Percentiles rank a stretch among this genome's conserved stretches.
phyloP scores from a whole-genome alignment of 345 rosid genomes.

The Cardiospermum halicacabum region DNA sequence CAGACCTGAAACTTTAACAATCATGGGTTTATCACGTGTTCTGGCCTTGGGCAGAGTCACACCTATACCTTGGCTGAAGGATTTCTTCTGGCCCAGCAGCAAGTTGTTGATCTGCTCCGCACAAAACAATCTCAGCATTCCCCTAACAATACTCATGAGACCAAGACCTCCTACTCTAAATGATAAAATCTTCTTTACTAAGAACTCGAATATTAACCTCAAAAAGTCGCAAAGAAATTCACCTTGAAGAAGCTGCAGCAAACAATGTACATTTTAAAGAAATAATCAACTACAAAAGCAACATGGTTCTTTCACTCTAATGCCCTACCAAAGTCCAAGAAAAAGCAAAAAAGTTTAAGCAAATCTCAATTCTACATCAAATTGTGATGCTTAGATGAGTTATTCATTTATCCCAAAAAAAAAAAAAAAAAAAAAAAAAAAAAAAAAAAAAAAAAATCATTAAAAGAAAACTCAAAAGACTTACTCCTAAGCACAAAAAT shows the following conservation, averaged over 20 bases:
- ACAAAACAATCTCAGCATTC: slow-evolving; percentile 88
- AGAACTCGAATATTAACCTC: slow-evolving; percentile 44
- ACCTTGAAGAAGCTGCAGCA: slow-evolving; percentile 57
- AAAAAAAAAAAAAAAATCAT: too few relatives aligned
- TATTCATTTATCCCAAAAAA: background rate
- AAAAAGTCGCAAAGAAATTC: slow-evolving; percentile 29
- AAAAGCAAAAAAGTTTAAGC: slow-evolving; percentile 12
- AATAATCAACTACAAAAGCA: slow-evolving; percentile 24
- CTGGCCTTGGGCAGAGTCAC: slow-evolving; percentile 82
- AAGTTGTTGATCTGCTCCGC: slow-evolving; percentile 46
- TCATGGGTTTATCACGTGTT: slow-evolving; percentile 68
- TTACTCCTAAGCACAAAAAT: background rate
- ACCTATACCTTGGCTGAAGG: slow-evolving; percentile 80
- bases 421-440: too few relatives aligned
- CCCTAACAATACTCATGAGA: slow-evolving; percentile 98
- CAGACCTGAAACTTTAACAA: slow-evolving; percentile 28
- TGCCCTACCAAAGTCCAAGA: background rate
- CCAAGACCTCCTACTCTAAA: slow-evolving; percentile 60
- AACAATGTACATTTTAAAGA: slow-evolving; percentile 30
- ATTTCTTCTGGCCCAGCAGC: slow-evolving; percentile 70
- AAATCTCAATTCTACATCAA: slow-evolving; percentile 11
- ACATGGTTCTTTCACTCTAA: background rate
- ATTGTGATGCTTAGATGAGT: background rate
- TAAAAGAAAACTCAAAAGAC: too few relatives aligned
- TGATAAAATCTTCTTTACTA: slow-evolving; percentile 56